A percentile compares a stretch with the other conserved stretches of the same genome.
phyloP scores from a whole-genome alignment of 768 basidiomycete species.

The Boletus coccyginus region DNA sequence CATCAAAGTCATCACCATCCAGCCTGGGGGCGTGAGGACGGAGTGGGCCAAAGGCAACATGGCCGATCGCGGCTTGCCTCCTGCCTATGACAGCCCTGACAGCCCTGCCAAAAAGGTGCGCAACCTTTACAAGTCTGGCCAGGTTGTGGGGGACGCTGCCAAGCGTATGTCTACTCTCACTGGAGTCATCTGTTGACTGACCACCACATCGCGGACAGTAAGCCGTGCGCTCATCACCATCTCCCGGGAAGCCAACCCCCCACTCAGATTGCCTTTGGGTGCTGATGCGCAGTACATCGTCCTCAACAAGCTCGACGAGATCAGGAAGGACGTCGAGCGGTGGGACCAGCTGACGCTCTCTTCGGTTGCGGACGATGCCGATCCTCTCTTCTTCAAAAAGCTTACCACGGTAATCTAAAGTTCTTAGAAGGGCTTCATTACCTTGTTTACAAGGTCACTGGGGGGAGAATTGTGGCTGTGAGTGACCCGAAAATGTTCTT shows the following conservation, averaged over 20 bases:
- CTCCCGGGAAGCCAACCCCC: slow-evolving; percentile 19
- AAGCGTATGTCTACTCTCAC: slow-evolving; percentile 9
- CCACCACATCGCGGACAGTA: slow-evolving; percentile 5
- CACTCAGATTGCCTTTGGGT: slow-evolving; percentile 21
- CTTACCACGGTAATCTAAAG: background rate
- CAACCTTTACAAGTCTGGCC: background rate
- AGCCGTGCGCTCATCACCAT: slow-evolving; percentile 13
- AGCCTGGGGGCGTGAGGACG: slow-evolving; percentile 21
- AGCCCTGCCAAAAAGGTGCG: slow-evolving; percentile 15
- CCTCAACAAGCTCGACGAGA: slow-evolving; percentile 13
- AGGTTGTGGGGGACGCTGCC: background rate
- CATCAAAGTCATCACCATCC: slow-evolving; percentile 22
- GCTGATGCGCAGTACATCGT: slow-evolving; percentile 17
- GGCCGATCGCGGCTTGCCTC: slow-evolving; percentile 13
- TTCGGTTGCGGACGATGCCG: slow-evolving; percentile 21
- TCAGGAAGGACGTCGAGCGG: slow-evolving; percentile 15
- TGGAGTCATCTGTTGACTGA: background rate
- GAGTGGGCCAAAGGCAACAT: slow-evolving; percentile 21
- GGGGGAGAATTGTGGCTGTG: too few species aligned
- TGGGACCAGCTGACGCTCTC: slow-evolving; percentile 14
- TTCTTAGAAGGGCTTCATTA: background rate
- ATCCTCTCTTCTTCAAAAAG: slow-evolving; percentile 14
- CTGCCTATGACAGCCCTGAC: slow-evolving; percentile 14
- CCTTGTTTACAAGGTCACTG: too few species aligned
- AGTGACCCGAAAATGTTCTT: too few species aligned